phyloP scores from a whole-genome alignment of 805 yeast species.

The Vanderwaltozyma yarrowii region DNA sequence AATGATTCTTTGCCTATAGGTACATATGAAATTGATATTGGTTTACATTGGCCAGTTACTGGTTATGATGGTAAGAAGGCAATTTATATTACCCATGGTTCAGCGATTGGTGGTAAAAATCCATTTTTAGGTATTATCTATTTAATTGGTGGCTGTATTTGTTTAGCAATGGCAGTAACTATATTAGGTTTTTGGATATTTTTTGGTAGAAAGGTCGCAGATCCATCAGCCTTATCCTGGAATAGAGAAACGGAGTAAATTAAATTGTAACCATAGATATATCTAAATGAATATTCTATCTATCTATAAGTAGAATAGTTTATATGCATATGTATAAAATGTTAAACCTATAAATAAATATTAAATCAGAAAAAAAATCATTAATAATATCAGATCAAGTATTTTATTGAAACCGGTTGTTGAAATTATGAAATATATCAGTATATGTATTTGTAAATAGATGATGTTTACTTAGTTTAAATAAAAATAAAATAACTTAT shows the following conservation, averaged over 20 bases:
- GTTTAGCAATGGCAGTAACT: conserved; percentile 45
- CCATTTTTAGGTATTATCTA: conserved; percentile 61
- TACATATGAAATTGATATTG: conserved; percentile 52
- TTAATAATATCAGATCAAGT: too few relatives aligned
- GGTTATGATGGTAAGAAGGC: conserved; percentile 60
- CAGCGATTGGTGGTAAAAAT: conserved; percentile 70
- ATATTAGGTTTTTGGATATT: conserved; percentile 47
- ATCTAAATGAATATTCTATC: too few relatives aligned
- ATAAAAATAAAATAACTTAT: too few relatives aligned
- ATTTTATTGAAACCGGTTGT: too few relatives aligned
- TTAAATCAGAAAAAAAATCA: too few relatives aligned
- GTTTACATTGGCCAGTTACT: conserved; percentile 70
- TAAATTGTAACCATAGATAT: not conserved
- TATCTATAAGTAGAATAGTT: too few relatives aligned
- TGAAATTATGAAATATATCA: too few relatives aligned
- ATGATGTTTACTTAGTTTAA: too few relatives aligned
- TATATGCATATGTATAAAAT: too few relatives aligned
- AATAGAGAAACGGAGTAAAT: conserved; percentile 29
- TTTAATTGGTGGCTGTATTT: conserved; percentile 66
- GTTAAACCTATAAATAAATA: too few relatives aligned
- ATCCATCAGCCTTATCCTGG: conserved; percentile 64
- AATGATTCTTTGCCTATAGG: conserved; percentile 46
- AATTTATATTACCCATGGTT: conserved; percentile 57
- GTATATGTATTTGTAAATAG: too few relatives aligned
- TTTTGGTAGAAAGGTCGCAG: conserved; percentile 64